Base-by-base conservation (phyloP, 2,329 filamentous ascomycete genomes). In the Cadophora luteo-olivacea region DNA sequence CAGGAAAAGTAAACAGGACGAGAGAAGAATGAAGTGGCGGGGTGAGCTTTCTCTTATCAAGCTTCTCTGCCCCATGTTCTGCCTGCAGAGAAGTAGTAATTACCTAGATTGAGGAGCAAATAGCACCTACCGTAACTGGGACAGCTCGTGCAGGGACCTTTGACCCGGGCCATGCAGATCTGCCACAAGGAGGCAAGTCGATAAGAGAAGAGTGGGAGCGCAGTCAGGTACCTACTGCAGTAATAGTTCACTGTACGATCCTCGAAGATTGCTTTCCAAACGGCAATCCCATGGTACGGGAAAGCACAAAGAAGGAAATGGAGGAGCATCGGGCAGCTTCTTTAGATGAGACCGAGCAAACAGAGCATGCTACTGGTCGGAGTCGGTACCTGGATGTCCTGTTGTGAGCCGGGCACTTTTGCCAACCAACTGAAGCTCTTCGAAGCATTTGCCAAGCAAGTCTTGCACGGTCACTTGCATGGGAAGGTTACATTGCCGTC, bases 61-160 rank as follows among this genome's bases (percentile, higher is more conserved):
- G 25, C n/a, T 60, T 11, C 36, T 14, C 22, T 60, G 33, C 57
- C 22, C 57, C 38, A 45, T 24, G 22, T 41, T 45, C 33, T 60
- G 55, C 55, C 55, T 41, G 57, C 57, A 60, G 57, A 60, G 4
- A 38, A 51, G 24, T 62, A 33, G 25, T 5, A 49, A 49, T 48
- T 49, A 51, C 38, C 11, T 62, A 38, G 33, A 65, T 57, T 65
- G 62, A 51, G 16, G 45, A 65, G 25, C 2, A 29, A 51, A 32
- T 57, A 61, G 64, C 64, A 67, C 68, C 64, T 69, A 64, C 64
- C 61, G 65, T 33, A 63, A 54, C 45, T 64, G 64, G 68, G 36
- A 64, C 64, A 69, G 64, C 61, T 48, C 24, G 24, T n/a, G 36
- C 51, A 52, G 58, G 67, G 57, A 51, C 22, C 25, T 22, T 19